phyloP scores from a whole-genome alignment of 192 early-diverging fungal genomes.

The Coemansia sp. region DNA sequence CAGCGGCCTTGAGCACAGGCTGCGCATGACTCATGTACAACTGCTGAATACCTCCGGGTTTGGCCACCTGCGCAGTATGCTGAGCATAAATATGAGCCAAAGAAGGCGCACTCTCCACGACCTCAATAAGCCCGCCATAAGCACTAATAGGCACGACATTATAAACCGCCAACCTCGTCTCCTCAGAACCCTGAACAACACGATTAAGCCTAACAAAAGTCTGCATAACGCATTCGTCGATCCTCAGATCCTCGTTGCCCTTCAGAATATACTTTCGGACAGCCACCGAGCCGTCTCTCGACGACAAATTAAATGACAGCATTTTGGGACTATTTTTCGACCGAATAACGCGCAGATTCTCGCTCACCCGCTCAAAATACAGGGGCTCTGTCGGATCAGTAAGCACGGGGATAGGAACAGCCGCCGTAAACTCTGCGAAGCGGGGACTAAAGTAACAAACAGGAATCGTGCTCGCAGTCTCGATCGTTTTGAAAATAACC shows the following conservation, averaged over 20 bases:
- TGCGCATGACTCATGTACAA: constrained; percentile 17
- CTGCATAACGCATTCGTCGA: constrained; percentile 94
- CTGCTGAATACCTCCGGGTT: constrained; percentile 10
- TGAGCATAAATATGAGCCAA: constrained; percentile 61
- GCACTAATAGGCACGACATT: constrained; percentile 80
- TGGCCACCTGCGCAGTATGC: not conserved
- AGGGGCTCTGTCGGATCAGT: constrained; percentile 27
- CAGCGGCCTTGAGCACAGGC: constrained; percentile 1
- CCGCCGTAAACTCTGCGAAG: constrained; percentile 17
- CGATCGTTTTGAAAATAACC: constrained; percentile 24
- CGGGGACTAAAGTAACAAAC: constrained; percentile 16
- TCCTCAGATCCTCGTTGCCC: constrained; percentile 88
- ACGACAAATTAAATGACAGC: constrained; percentile 57
- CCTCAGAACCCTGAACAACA: not conserved
- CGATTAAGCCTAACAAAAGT: constrained; percentile 41
- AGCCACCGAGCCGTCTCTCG: constrained; percentile 56
- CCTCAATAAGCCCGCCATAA: constrained; percentile 90
- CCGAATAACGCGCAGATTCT: constrained; percentile 27
- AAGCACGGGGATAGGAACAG: constrained; percentile 41
- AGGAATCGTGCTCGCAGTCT: constrained; percentile 9
- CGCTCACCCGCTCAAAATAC: constrained; percentile 26
- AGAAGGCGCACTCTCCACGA: constrained; percentile 77
- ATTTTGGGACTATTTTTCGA: constrained; percentile 93
- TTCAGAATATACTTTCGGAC: constrained; percentile 83
- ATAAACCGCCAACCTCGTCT: constrained; percentile 26